Base-by-base conservation (phyloP, 495 filamentous ascomycete genomes). In the Amniculicola lignicola region DNA sequence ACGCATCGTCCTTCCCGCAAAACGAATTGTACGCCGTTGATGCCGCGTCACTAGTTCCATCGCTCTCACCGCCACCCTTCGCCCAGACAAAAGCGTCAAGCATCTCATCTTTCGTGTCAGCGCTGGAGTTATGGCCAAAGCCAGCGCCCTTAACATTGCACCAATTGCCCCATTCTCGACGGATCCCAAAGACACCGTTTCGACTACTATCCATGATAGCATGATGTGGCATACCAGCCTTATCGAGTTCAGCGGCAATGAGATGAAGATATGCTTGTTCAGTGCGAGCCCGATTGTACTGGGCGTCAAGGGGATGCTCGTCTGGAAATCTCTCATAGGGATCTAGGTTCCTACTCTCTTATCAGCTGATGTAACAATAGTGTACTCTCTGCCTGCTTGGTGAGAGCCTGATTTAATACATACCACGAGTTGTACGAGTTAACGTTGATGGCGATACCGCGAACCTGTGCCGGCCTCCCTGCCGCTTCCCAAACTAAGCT, bases 81-180 rank as follows among this genome's bases (percentile, higher is more conserved):
- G 39, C 54, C 54, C 54, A 58, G 21, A 58, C 48, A 37, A 58
- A 52, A 11, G 35, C 21, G 23, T 58, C 54, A 2, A 46, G n/a
- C 14, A 28, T 15, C 2, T 23, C 12, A 39, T 36, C 27, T 6
- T 27, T 37, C 11, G 23, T 52, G 16, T 21, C 21, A 7, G 7
- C 12, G 2, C 16, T n/a, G 1, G 18, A 14, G 1, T 5, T 7
- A 10, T 10, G 24, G 1, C 54, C 47, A 23, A 58, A 58, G 3
- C 36, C 24, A 3, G 46, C 54, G 7, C 27, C 24, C 27, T 51
- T 44, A 3, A 58, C 47, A 29, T 58, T 58, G 19, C 54, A 58
- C 46, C 47, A 58, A 28, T 58, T 47, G 1, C 2, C 2, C 54
- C 54, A 58, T 2, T 58, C 2, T 16, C 15, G 14, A 2, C 54